Base-by-base conservation (phyloP, 2,329 filamentous ascomycete genomes). In the Trichoderma sp. region DNA sequence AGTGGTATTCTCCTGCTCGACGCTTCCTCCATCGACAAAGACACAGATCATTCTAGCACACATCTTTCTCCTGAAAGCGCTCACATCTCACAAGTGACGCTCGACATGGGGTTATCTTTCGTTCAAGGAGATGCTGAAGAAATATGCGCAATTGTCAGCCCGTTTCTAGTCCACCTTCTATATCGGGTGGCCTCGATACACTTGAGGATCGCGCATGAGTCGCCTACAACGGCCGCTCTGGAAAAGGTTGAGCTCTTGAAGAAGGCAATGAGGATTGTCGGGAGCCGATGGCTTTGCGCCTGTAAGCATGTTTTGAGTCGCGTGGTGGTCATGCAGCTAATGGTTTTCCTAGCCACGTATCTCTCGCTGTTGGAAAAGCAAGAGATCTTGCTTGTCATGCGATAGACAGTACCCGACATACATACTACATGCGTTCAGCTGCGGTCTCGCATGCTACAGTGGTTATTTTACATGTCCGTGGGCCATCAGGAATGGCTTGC, bases 281-380 rank as follows among this genome's bases (percentile, higher is more conserved):
- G 63, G 3, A 24, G 14, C 21, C 57, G 63, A 28, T 65, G 63
- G 63, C 63, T 50, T 17, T 61, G 26, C 15, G 58, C 57, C 34
- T 24, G 63, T 65, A 63, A 17, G 63, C 56, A 41, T 17, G 14
- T 30, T 3, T 0, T 2, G 6, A 10, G n/a, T 9, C 3, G 12
- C 6, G 30, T 10, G 2, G 3, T 14, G n/a, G 7, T 14, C 7
- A 9, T 24, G 21, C 14, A 2, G 21, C 57, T 63, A 10, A 61
- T 15, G 15, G 1, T 14, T 17, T 1, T 12, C 17, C 34, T 24
- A 65, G 63, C 30, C 14, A 50, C 58, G 5, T 65, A 65, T 19
- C 41, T 65, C 3, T 65, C 58, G 3, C 63, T 65, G 9, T 43
- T 63, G n/a, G 58, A 65, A 26, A 65, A 61, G 57, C 63, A 65